Percentiles rank a stretch among this genome's conserved stretches.
These are phyloP conservation scores for Nemania diffusa DNA, from an alignment of 2,329 filamentous ascomycete species.

Conservation along the genomic window DNA sequence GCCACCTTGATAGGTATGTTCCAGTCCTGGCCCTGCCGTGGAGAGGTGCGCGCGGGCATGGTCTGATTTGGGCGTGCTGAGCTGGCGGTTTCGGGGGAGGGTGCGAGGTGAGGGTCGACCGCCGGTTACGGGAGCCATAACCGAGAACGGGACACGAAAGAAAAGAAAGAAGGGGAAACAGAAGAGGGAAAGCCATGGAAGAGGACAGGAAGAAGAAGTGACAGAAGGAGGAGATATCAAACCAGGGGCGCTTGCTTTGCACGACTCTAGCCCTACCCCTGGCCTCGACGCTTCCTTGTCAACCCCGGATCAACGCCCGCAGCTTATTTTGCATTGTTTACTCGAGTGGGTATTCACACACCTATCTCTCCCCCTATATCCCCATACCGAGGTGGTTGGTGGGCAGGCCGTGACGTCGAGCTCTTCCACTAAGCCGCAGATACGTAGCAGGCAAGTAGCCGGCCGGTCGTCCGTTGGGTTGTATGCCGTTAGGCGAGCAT, in stretches of 20 bases:
- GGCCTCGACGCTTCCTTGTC: neutral
- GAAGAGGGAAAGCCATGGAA: neutral
- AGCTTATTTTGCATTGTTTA: constrained; percentile 6
- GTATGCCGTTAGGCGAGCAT: constrained; percentile 28
- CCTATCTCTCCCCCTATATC: neutral
- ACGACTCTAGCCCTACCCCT: neutral
- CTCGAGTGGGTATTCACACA: constrained; percentile 1
- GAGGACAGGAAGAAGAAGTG: neutral
- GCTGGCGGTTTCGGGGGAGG: neutral
- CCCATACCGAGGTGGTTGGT: neutral
- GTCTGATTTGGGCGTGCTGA: neutral
- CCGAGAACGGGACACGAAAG: neutral
- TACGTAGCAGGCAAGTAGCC: constrained; percentile 13
- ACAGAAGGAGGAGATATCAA: neutral
- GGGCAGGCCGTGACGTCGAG: constrained; percentile 8
- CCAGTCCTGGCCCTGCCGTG: neutral
- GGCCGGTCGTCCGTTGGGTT: neutral
- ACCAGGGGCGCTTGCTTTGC: neutral
- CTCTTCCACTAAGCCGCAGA: constrained; percentile 1
- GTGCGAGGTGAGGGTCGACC: neutral
- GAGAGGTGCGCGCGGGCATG: neutral
- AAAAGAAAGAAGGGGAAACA: neutral
- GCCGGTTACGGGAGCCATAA: neutral
- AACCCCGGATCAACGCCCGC: neutral
- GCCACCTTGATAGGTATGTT: neutral